phyloP scores from a whole-genome alignment of 2,329 filamentous ascomycete species.

The Colletotrichum sp. region DNA sequence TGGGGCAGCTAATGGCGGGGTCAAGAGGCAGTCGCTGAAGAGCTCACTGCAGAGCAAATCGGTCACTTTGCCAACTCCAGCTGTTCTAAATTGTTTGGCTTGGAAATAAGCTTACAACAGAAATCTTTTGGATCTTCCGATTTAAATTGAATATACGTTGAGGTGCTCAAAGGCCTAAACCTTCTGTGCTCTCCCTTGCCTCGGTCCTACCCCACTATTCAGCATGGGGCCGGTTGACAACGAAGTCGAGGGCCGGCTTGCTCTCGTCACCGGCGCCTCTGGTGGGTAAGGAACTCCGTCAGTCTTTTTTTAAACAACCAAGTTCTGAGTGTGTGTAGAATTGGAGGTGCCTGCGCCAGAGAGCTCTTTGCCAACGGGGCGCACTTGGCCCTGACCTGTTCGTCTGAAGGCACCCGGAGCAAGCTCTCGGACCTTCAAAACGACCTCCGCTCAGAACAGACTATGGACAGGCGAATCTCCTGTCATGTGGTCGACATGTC shows the following conservation, averaged over 20 bases:
- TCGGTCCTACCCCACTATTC: neutral
- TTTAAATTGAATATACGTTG: too few species aligned
- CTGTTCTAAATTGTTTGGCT: neutral
- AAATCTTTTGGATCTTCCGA: too few species aligned
- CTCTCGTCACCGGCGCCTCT: constrained; percentile 66
- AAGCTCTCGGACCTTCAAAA: constrained; percentile 2
- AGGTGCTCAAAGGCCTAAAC: neutral
- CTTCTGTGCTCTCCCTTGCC: neutral
- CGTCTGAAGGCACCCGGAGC: neutral
- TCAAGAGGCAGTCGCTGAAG: neutral
- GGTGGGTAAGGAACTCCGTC: constrained; percentile 53
- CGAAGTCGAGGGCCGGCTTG: constrained; percentile 57
- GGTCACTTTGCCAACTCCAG: neutral
- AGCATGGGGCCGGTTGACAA: constrained; percentile 36
- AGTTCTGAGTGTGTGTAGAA: constrained; percentile 41
- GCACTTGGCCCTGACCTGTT: constrained; percentile 64
- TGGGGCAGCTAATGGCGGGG: constrained; percentile 15
- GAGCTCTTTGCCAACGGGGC: constrained; percentile 57
- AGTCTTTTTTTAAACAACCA: neutral
- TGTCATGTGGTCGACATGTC: constrained; percentile 65
- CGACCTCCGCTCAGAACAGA: neutral
- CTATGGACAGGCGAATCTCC: constrained; percentile 40
- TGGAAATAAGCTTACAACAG: neutral
- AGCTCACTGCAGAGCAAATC: neutral
- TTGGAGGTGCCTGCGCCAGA: constrained; percentile 62